These are phyloP conservation scores for Tolypocladium nubicola DNA, from an alignment of 2,329 filamentous ascomycete species.

Conservation along the genomic window DNA sequence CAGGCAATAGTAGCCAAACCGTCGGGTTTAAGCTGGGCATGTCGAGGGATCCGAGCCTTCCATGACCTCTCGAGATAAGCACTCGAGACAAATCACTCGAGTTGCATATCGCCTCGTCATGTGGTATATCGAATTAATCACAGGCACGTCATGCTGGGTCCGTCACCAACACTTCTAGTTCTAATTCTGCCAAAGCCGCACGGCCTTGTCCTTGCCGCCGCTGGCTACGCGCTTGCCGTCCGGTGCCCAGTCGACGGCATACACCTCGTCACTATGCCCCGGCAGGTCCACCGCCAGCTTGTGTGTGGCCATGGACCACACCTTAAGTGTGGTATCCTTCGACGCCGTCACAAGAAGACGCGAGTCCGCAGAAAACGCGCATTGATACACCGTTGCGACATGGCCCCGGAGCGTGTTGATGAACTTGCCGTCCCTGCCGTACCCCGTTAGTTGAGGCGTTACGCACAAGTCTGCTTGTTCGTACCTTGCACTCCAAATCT, in stretches of 20 bases:
- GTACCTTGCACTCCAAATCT: constrained; percentile 75
- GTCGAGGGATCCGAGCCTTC: not conserved
- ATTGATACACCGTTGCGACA: constrained; percentile 83
- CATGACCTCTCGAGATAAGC: not conserved
- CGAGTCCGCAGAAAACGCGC: constrained; percentile 85
- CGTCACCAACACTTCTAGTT: not conserved
- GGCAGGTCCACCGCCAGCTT: constrained; percentile 75
- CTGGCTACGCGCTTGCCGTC: constrained; percentile 84
- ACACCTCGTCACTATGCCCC: constrained; percentile 87
- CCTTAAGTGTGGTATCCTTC: constrained; percentile 89
- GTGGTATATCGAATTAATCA: not conserved
- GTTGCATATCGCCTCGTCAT: not conserved
- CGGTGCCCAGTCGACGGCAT: constrained; percentile 88
- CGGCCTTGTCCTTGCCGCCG: constrained; percentile 83
- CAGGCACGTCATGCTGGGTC: not conserved
- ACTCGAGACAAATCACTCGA: not conserved
- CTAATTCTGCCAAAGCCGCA: constrained; percentile 56
- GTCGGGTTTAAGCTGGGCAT: not conserved
- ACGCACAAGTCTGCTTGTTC: constrained; percentile 3
- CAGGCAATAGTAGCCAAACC: not conserved
- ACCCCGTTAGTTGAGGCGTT: constrained; percentile 14
- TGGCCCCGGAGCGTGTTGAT: constrained; percentile 82
- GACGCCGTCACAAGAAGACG: constrained; percentile 77
- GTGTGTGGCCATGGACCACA: constrained; percentile 82
- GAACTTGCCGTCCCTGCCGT: constrained; percentile 56